Percentiles rank a stretch among this genome's conserved stretches.
Evolutionary conservation across 306 rosid genomes (phyloP).

Genomic region (Lotus japonicus): DNA sequence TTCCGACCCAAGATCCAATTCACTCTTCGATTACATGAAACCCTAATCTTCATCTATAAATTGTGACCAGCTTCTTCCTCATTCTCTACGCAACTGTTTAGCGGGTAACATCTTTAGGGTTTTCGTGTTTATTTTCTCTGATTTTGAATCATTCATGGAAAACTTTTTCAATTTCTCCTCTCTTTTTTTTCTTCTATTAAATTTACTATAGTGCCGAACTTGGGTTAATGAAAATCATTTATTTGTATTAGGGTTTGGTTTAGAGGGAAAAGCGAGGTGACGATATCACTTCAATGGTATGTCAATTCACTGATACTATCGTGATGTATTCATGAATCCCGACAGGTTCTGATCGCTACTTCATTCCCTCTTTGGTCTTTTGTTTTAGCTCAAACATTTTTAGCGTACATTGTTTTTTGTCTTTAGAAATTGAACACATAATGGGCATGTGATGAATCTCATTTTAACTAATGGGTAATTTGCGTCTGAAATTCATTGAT

Average conservation of each 20-base stretch:
- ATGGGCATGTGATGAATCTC: constrained; percentile 35
- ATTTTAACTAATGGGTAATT: constrained; percentile 31
- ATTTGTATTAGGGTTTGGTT: not conserved
- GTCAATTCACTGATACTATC: constrained; percentile 63
- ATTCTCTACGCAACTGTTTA: no score
- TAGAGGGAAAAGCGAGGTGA: constrained; percentile 44
- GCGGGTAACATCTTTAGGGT: no score
- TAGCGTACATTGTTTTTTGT: no score
- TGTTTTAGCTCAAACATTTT: no score
- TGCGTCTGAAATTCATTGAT: constrained; percentile 47
- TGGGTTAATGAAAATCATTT: no score
- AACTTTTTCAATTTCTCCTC: not conserved
- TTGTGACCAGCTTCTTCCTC: no score
- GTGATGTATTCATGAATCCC: constrained; percentile 71
- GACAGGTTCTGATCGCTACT: constrained; percentile 88
- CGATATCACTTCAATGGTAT: constrained; percentile 55
- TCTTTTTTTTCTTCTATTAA: not conserved
- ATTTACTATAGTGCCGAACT: no score
- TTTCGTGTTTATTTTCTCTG: no score
- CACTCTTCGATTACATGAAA: no score
- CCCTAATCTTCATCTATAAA: no score
- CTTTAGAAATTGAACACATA: not conserved
- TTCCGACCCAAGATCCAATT: no score
- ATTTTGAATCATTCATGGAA: no score
- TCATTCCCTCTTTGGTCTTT: not conserved